Evolutionary conservation across 2,329 filamentous ascomycete genomes (phyloP).

Genomic region (Tolypocladium endophyticum): DNA sequence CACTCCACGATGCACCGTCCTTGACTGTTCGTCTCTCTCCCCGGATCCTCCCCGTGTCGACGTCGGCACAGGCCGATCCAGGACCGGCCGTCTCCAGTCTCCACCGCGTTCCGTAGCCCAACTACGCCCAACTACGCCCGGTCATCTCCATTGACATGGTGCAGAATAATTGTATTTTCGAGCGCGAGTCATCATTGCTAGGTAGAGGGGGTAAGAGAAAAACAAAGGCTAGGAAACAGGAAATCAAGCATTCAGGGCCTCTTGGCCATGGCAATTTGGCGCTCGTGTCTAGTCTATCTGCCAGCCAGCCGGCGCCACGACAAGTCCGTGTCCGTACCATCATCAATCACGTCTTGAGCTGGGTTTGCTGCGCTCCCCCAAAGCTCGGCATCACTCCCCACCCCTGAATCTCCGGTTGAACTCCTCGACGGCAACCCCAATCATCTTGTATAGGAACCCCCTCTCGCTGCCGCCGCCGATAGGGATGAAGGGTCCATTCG

Average conservation of each 20-base stretch:
- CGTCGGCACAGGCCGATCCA: neutral
- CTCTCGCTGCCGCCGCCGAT: conserved; percentile 75
- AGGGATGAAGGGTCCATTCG: conserved; percentile 89
- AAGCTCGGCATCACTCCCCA: conserved; percentile 14
- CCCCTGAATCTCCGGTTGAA: conserved; percentile 51
- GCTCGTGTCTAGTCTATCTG: neutral
- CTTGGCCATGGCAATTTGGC: neutral
- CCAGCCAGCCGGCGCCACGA: neutral
- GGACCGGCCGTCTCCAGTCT: neutral
- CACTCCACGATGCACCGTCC: neutral
- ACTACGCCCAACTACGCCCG: neutral
- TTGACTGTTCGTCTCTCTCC: neutral
- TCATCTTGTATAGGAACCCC: conserved; percentile 53
- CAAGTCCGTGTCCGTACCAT: neutral
- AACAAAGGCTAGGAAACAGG: neutral
- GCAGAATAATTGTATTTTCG: neutral
- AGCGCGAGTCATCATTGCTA: neutral
- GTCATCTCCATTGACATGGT: neutral
- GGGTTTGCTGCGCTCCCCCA: neutral
- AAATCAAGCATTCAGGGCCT: neutral
- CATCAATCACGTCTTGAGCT: neutral
- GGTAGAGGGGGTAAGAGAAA: neutral
- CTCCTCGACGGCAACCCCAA: conserved; percentile 55
- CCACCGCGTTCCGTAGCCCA: neutral
- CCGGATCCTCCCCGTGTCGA: neutral